A percentile compares a stretch with the other conserved stretches of the same genome.
Conservation (phyloP, 805 yeast genomes). For the Nakazawaea wyomingensis region DNA sequence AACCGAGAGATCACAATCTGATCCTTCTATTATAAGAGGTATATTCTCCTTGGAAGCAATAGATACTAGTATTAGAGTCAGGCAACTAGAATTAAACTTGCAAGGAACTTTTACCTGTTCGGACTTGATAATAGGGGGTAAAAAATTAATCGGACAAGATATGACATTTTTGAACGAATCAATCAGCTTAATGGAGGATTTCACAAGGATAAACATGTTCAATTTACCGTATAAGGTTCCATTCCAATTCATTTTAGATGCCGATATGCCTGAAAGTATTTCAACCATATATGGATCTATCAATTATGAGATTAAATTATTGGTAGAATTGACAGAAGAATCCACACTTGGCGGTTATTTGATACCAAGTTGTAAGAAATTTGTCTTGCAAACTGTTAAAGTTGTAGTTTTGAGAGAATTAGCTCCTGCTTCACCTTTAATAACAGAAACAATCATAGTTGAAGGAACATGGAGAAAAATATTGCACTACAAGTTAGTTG, state of each 20-base stretch:
- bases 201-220: too few relatives aligned
- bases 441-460: slow-evolving; percentile 1
- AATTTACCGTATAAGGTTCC: slow-evolving; percentile 1
- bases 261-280: slow-evolving; percentile 6
- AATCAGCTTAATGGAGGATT: too few relatives aligned
- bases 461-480: slow-evolving; percentile 28
- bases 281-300: slow-evolving; percentile 3
- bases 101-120: not conserved
- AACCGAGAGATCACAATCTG: not conserved
- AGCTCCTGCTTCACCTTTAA: not conserved
- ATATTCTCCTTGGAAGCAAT: not conserved
- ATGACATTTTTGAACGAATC: not conserved
- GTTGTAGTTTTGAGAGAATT: slow-evolving; percentile 2
- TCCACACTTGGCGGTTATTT: not conserved
- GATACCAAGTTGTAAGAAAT: not conserved
- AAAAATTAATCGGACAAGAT: not conserved
- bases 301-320: not conserved
- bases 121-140: not conserved
- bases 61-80: not conserved
- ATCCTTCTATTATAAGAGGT: slow-evolving; percentile 3
- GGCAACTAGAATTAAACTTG: not conserved
- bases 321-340: not conserved
- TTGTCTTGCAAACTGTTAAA: not conserved
- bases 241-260: not conserved
- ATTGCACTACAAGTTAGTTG: slow-evolving; percentile 19